Evolutionary conservation across 148 eudicot species (phyloP), one percentile per base, ranked within the genome.

Genomic region (Rhododendron molle): DNA sequence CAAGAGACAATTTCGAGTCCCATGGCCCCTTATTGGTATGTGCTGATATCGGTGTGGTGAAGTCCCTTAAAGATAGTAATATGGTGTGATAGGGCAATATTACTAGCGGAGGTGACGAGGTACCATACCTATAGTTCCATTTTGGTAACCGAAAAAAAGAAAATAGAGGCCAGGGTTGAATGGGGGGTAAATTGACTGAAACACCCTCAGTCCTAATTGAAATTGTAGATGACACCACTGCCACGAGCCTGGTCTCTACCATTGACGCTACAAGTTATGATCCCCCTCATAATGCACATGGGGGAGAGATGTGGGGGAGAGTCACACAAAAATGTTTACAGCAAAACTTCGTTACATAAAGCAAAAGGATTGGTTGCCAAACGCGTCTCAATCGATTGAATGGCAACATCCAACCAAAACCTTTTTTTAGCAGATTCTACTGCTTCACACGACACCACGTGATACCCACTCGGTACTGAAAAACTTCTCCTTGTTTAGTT

Each of bases 171-270:
- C 2, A 11, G 47, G 47, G 47, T 44, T 0, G 2, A 44, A 44
- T 44, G 11, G 47, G 47, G 47, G 47, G 47, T 44, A 44, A 11
- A 49, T 49, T 49, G 54, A 49, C 3, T 2, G 14, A 13, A 49
- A 49, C 54, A 49, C 2, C 14, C 14, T 11, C 54, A 18, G 21
- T 38, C 80, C 26, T 18, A 12, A 40, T 34, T 40, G 16, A 5
- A 78, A 78, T 26, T 4, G 14, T 56, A 46, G 32, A n/a, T 49
- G 60, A 46, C 49, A 34, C 81, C 81, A 78, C 14, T 78, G 38
- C 47, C 81, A 78, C 81, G 60, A 60, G 81, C 38, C n/a, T 78
- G 47, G 81, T 78, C 81, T 1, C 81, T n/a, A 46, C 56, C 60
- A 36, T 26, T 11, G 28, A 77, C 21, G 80, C 50, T 77, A 23